These are phyloP conservation scores for Aciculosporium take DNA, from an alignment of 2,329 filamentous ascomycete species.

Conservation along the genomic window DNA sequence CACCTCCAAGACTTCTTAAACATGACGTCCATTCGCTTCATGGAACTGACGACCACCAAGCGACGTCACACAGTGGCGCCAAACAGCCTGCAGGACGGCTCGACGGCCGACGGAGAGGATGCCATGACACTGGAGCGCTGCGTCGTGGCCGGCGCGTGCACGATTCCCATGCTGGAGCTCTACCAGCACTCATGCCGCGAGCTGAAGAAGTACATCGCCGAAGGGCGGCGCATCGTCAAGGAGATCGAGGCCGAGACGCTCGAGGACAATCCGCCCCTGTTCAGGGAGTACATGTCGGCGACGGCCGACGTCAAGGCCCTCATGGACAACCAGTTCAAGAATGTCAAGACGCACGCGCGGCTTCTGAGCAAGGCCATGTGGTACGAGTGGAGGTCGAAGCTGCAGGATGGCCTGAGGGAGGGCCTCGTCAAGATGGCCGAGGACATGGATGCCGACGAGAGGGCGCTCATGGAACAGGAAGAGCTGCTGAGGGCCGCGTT, in stretches of 20 bases:
- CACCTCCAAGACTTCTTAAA: constrained; percentile 86
- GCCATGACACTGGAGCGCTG: constrained; percentile 56
- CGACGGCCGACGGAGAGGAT: constrained; percentile 28
- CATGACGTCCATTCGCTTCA: constrained; percentile 93
- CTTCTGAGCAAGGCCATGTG: constrained; percentile 89
- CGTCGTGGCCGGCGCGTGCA: constrained; percentile 80
- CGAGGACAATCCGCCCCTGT: constrained; percentile 79
- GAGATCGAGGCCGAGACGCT: constrained; percentile 83
- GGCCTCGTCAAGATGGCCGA: constrained; percentile 62
- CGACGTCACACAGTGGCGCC: constrained; percentile 69
- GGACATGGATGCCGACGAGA: constrained; percentile 63
- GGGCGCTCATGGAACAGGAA: constrained; percentile 52
- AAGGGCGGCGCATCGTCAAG: constrained; percentile 76
- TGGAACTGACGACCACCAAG: constrained; percentile 96
- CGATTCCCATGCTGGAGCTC: constrained; percentile 80
- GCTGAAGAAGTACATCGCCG: constrained; percentile 90
- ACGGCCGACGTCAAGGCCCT: constrained; percentile 67
- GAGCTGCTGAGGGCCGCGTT: constrained; percentile 52
- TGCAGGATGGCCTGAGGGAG: constrained; percentile 67
- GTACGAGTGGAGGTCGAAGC: constrained; percentile 94
- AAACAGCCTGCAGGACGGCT: constrained; percentile 27
- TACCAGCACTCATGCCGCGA: constrained; percentile 95
- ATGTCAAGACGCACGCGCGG: constrained; percentile 85
- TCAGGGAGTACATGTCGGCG: constrained; percentile 81
- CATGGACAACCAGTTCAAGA: constrained; percentile 96